These are phyloP conservation scores for Colletotrichum zoysiae DNA, from an alignment of 2,329 filamentous ascomycete genomes.

Conservation along the genomic window DNA sequence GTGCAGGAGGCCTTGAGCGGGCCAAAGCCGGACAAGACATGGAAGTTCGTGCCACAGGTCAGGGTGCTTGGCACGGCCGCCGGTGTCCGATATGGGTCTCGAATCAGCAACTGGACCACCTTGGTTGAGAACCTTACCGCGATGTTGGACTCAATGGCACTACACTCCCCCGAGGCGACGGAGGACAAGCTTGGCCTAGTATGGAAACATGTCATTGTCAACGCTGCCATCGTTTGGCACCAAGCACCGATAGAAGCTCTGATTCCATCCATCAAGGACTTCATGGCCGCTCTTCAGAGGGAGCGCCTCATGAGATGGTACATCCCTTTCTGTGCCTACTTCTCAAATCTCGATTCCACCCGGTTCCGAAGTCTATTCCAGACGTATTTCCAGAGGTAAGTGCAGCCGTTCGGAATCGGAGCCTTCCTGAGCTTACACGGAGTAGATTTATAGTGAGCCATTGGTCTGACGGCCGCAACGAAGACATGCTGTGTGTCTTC, in stretches of 20 bases:
- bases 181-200: slow-evolving; percentile 56
- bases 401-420: neutral
- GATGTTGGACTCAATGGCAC: slow-evolving; percentile 63
- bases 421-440: slow-evolving; percentile 43
- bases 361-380: slow-evolving; percentile 85
- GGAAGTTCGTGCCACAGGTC: slow-evolving; percentile 62
- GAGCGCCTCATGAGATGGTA: slow-evolving; percentile 79
- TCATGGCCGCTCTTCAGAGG: slow-evolving; percentile 74
- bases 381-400: slow-evolving; percentile 82
- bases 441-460: slow-evolving; percentile 78
- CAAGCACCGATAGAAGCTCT: slow-evolving; percentile 83
- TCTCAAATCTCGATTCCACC: slow-evolving; percentile 78
- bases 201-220: slow-evolving; percentile 71
- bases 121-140: slow-evolving; percentile 69
- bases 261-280: slow-evolving; percentile 74
- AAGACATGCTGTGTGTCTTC: slow-evolving; percentile 77
- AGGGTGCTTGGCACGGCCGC: slow-evolving; percentile 75
- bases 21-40: slow-evolving; percentile 51
- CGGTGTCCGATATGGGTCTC: slow-evolving; percentile 84
- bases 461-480: slow-evolving; percentile 76
- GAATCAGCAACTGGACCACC: slow-evolving; percentile 78
- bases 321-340: slow-evolving; percentile 85
- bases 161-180: slow-evolving; percentile 52
- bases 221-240: slow-evolving; percentile 76
- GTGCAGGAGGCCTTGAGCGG: slow-evolving; percentile 54